Base-by-base conservation (phyloP, 345 rosid species). In the Turnera subulata region DNA sequence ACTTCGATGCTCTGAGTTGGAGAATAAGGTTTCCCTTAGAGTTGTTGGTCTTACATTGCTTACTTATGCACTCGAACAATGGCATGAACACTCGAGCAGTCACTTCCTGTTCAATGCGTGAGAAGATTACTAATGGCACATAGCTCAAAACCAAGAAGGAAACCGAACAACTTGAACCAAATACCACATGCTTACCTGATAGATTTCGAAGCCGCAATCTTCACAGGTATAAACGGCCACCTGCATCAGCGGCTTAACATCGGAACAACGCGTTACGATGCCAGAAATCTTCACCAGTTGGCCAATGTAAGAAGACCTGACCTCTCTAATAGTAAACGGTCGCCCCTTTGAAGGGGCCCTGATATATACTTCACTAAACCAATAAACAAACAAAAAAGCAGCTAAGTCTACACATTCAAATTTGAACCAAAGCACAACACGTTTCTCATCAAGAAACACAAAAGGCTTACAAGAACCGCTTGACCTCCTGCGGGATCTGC, bases 221-320 rank as follows among this genome's bases (percentile, higher is more conserved):
- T 93, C 99, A 57, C 99, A 93, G 19, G 99, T 89, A 74, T 93
- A 93, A 1, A 93, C 97, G 58, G 99, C 96, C 11, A 93, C 96
- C 43, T 89, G 92, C 97, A 93, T 89, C 63, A 93, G 73, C 54
- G 99, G 97, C 81, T 93, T 93, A 56, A 93, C 99, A 77, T 93
- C 99, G 17, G 99, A 93, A 66, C 99, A 93, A 10, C 97, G 95
- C 13, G 96, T 93, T 58, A 93, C 84, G 78, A 93, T 90, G 53
- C 99, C 99, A 25, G 97, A 82, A 72, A 78, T 84, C 65, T 77
- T 84, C 2, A 93, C 96, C 71, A 93, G 94, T 62, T 89, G 96
- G 21, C 97, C 99, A 67, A 93, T 89, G 56, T 81, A 68, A 38
- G 97, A 87, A 62, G 99, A 94, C 75, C 76, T 93, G 69, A 93